Conservation (phyloP, 352 stramenopile species). For the Phytophthora quininea region DNA sequence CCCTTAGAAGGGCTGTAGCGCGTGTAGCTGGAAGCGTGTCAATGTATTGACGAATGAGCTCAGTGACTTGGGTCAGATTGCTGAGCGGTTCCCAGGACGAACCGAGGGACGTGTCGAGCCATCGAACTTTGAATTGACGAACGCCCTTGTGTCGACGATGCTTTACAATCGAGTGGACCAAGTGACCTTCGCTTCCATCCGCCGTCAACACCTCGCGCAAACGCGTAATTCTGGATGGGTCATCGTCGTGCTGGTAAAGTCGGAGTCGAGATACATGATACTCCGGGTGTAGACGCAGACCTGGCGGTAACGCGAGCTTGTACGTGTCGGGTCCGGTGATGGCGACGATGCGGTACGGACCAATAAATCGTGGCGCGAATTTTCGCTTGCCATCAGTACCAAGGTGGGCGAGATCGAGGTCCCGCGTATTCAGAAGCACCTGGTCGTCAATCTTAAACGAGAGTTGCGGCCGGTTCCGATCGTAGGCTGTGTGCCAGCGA, state of each 20-base stretch:
- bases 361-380: constrained; percentile 11
- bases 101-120: constrained; percentile 20
- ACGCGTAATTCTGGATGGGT: constrained; percentile 1
- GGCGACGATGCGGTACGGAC: constrained; percentile 10
- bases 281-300: constrained; percentile 12
- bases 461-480: constrained; percentile 6
- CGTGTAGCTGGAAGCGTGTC: constrained; percentile 11
- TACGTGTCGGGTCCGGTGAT: constrained; percentile 12
- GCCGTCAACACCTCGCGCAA: neutral
- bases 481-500: constrained; percentile 12
- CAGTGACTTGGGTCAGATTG: constrained; percentile 8
- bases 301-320: constrained; percentile 11
- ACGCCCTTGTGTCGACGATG: constrained; percentile 2
- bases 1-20: constrained; percentile 11
- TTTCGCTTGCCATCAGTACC: constrained; percentile 19
- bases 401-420: constrained; percentile 8
- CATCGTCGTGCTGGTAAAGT: constrained; percentile 8
- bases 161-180: constrained; percentile 4
- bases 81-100: constrained; percentile 10
- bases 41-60: constrained; percentile 13
- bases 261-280: constrained; percentile 18
- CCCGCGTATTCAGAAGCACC: constrained; percentile 6
- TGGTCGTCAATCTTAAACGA: constrained; percentile 4
- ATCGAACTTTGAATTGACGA: constrained; percentile 18
- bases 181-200: constrained; percentile 14